These are phyloP conservation scores for Bathelium albidoporum DNA, from an alignment of 495 filamentous ascomycete species.

Conservation along the genomic window DNA sequence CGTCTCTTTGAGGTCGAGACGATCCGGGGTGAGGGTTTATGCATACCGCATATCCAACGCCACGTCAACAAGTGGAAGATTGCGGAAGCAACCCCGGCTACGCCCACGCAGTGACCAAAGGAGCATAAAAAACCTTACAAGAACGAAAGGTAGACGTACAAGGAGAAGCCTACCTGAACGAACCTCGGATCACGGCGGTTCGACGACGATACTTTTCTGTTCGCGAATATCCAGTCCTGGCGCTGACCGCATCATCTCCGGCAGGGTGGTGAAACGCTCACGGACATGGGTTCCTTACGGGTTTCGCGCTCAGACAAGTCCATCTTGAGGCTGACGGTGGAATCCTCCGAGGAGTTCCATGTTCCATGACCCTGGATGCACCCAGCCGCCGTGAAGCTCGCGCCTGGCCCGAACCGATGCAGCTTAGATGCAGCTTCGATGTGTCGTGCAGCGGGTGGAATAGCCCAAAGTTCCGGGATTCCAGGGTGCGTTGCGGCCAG, in stretches of 20 bases:
- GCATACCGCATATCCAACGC: slow-evolving; percentile 5
- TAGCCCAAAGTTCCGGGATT: not conserved
- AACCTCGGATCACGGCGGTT: not conserved
- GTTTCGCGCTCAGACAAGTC: not conserved
- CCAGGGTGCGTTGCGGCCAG: not conserved
- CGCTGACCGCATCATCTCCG: not conserved
- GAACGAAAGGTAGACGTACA: not conserved
- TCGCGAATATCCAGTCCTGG: not conserved
- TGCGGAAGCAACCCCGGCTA: not conserved
- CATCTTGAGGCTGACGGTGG: not conserved
- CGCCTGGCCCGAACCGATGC: not conserved
- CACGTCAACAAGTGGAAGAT: not conserved
- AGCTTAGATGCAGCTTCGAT: not conserved
- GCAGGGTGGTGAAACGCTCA: not conserved
- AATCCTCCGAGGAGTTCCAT: not conserved
- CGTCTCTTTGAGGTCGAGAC: not conserved
- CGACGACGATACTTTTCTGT: not conserved
- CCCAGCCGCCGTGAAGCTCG: not conserved
- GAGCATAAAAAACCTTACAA: not conserved
- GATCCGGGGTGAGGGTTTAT: slow-evolving; percentile 5
- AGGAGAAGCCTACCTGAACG: not conserved
- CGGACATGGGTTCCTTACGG: not conserved
- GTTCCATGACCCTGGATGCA: not conserved
- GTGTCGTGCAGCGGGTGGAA: not conserved
- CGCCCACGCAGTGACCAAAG: not conserved